Percentiles rank a stretch among this genome's conserved stretches.
Conservation (phyloP, 1,284 basidiomycete species). For the Boletus sp. region DNA sequence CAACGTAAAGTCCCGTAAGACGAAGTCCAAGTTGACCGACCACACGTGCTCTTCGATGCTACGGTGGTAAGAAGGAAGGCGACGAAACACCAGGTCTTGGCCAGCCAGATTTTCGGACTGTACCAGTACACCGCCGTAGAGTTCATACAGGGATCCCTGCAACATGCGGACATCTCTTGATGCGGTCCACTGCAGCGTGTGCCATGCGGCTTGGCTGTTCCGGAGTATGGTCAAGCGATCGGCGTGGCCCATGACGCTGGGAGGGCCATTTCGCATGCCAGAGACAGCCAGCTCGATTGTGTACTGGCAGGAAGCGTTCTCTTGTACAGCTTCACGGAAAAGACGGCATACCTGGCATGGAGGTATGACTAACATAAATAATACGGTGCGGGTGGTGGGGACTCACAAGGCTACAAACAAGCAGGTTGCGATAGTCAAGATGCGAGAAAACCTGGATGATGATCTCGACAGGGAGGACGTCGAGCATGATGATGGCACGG, state of each 20-base stretch:
- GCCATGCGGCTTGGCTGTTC: slow-evolving; percentile 47
- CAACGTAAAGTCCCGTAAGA: slow-evolving; percentile 56
- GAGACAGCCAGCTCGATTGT: slow-evolving; percentile 48
- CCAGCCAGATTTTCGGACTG: slow-evolving; percentile 34
- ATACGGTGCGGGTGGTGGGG: not conserved
- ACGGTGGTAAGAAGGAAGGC: slow-evolving; percentile 47
- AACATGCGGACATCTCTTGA: slow-evolving; percentile 39
- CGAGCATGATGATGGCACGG: slow-evolving; percentile 12
- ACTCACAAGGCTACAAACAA: slow-evolving; percentile 36
- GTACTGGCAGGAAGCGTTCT: slow-evolving; percentile 44
- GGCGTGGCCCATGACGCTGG: slow-evolving; percentile 25
- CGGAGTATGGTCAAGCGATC: slow-evolving; percentile 43
- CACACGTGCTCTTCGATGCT: slow-evolving; percentile 46
- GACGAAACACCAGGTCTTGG: slow-evolving; percentile 40
- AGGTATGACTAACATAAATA: not conserved
- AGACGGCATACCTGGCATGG: slow-evolving; percentile 42
- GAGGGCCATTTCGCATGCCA: slow-evolving; percentile 46
- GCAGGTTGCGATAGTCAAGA: slow-evolving; percentile 35
- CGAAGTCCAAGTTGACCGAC: slow-evolving; percentile 40
- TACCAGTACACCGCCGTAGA: slow-evolving; percentile 57
- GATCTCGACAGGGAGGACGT: slow-evolving; percentile 35
- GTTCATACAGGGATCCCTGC: slow-evolving; percentile 47
- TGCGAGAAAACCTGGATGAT: slow-evolving; percentile 31
- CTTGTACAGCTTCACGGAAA: slow-evolving; percentile 38
- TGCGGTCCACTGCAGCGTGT: slow-evolving; percentile 38